Evolutionary conservation across 2,329 filamentous ascomycete species (phyloP).

Genomic region (Furcasterigmium furcatum): DNA sequence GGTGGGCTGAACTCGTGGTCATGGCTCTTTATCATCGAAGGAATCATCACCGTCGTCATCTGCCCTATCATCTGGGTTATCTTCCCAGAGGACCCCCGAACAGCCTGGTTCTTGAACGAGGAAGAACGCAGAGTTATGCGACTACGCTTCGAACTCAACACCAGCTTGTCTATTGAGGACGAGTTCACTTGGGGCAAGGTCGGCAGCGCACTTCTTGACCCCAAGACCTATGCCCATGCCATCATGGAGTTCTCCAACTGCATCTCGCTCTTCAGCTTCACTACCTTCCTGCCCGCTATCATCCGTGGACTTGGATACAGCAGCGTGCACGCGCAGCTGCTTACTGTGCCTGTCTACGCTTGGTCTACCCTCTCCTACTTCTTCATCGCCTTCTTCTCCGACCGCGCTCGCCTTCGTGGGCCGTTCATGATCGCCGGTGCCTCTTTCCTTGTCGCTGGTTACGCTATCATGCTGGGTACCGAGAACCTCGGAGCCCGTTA

Average conservation of each 20-base stretch:
- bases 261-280: slow-evolving; percentile 28
- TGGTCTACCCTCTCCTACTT: slow-evolving; percentile 18
- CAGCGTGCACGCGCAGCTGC: slow-evolving; percentile 26
- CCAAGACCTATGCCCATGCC: slow-evolving; percentile 27
- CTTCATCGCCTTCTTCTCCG: slow-evolving; percentile 19
- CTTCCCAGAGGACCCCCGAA: slow-evolving; percentile 20
- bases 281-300: slow-evolving; percentile 30
- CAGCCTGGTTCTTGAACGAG: slow-evolving; percentile 22
- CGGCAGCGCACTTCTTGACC: slow-evolving; percentile 19
- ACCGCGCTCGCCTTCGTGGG: slow-evolving; percentile 17
- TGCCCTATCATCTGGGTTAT: slow-evolving; percentile 21
- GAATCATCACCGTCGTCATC: slow-evolving; percentile 30
- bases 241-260: slow-evolving; percentile 25
- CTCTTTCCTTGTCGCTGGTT: slow-evolving; percentile 22
- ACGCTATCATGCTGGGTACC: slow-evolving; percentile 20
- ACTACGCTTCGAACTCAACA: slow-evolving; percentile 8
- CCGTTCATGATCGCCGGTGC: slow-evolving; percentile 16
- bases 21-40: slow-evolving; percentile 37
- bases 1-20: slow-evolving; percentile 38
- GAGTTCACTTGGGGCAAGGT: slow-evolving; percentile 18
- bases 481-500: slow-evolving; percentile 22
- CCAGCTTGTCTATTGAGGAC: slow-evolving; percentile 11
- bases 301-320: slow-evolving; percentile 27
- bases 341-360: slow-evolving; percentile 30
- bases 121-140: slow-evolving; percentile 20